Evolutionary conservation across 192 early-diverging fungal species (phyloP), one percentile per base, ranked within the genome.

Genomic region (Pilobolus umbonatus): DNA sequence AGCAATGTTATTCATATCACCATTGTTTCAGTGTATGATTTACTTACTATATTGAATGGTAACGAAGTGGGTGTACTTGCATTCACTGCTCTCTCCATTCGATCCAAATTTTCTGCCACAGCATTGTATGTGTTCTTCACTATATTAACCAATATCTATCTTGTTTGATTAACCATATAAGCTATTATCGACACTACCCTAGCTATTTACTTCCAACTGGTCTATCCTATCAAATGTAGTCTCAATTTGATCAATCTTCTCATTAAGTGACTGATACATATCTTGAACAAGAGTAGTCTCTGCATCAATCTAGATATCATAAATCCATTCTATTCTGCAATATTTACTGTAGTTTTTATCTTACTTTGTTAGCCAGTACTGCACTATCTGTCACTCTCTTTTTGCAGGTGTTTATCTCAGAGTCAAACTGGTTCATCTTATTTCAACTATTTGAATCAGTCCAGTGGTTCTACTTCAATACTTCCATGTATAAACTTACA

Each of bases 41-140:
- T 24, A 26, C 36, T 57, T 47, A 58, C 57, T 21, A n/a, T 21
- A 35, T 30, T 19, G 48, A 59, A 59, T 24, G 28, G 29, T 43
- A 42, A 26, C 9, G 38, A 42, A 19, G 45, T 21, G 6, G n/a
- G 31, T 19, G n/a, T 57, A 48, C 57, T 59, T 1, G 45, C 45
- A 19, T 43, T 30, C 22, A 39, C 57, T 4, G 45, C 57, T 21
- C 21, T 59, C 48, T 59, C 57, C 14, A 59, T 59, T 3, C 31
- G n/a, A 26, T 59, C 45, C 31, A 59, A 43, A 24, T 45, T 59
- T 35, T 46, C 57, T 14, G 57, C 57, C 24, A 59, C 57, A 11
- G 42, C 44, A 25, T 59, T 59, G 26, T 59, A 59, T 17, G 57
- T 59, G n/a, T 59, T 34, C 35, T 59, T 59, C 4, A 59, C 57